Base-by-base conservation (phyloP, 192 early-diverging fungal species). In the Coemansia javaensis region DNA sequence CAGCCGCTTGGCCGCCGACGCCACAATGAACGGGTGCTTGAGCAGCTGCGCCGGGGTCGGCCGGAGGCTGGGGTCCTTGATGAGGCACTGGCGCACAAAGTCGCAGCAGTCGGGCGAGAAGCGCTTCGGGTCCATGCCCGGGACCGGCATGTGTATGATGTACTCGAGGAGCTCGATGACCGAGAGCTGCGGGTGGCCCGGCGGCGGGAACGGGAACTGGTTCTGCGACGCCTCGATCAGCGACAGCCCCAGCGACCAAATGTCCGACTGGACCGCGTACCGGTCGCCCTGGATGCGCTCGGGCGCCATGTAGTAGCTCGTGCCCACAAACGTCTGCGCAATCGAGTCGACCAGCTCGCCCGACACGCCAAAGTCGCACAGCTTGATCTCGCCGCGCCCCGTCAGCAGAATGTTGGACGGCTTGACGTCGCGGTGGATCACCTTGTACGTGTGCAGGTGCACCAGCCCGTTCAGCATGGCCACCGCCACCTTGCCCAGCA, bases 391-490 rank as follows among this genome's bases (percentile, higher is more conserved):
- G 14, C 97, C 97, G 5, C 75, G 65, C 35, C 82, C 80, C 22
- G 95, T 92, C 7, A 97, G 78, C 40, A 99, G 63, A 50, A 99
- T 94, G 64, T 99, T 99, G 23, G 91, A 94, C 8, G 97, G 97
- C 72, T 99, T 99, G 61, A 99, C 82, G 55, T 99, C 97, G 68
- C 97, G 59, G 59, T 99, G 97, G 35, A 99, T 92, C 10, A 98
- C 88, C 35, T 82, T 72, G 45, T 90, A 82, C 39, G 83, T 78
- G 45, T 90, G 85, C 40, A 99, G 70, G 46, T 98, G 96, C 13
- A 96, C 86, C 10, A 99, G 63, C 0, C 94, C 97, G 31, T 84
- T 83, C 28, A 94, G 66, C n/a, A 95, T 93, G 13, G 90, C 81
- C 46, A 90, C 77, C 6, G 90, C 87, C 43, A 99, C 91, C 44